Percentiles rank a stretch among this genome's conserved stretches.
These are phyloP conservation scores for Fragaria nilgerrensis DNA, from an alignment of 306 rosid species.

Conservation along the genomic window DNA sequence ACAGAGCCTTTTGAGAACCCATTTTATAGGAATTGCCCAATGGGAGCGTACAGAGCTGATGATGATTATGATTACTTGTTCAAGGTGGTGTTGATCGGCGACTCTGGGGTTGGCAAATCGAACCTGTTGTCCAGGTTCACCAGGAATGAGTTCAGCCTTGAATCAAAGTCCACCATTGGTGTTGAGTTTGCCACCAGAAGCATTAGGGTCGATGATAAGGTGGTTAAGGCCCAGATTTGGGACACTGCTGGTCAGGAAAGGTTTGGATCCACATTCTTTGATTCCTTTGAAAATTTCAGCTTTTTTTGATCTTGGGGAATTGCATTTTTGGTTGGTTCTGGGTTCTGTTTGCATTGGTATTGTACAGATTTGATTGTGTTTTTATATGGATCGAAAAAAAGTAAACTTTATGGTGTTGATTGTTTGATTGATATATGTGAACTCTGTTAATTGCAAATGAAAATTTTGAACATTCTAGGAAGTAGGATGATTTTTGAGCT, in stretches of 20 bases:
- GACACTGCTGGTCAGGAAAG: conserved; percentile 95
- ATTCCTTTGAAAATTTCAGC: not conserved
- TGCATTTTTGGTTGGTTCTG: conserved; percentile 9
- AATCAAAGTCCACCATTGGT: conserved; percentile 85
- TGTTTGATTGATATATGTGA: not conserved
- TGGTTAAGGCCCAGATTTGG: conserved; percentile 94
- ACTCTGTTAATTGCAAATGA: not conserved
- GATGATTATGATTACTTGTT: conserved; percentile 83
- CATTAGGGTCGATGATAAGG: conserved; percentile 74
- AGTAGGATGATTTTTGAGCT: not conserved
- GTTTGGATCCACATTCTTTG: conserved; percentile 34
- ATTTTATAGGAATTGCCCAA: conserved; percentile 20
- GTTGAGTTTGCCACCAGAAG: conserved; percentile 92
- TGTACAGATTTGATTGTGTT: not conserved
- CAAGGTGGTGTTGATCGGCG: conserved; percentile 83
- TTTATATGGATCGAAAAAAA: conserved; percentile 11
- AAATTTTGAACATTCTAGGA: not conserved
- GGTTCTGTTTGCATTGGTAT: conserved; percentile 1
- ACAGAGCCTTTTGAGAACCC: not conserved
- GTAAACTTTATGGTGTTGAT: not conserved
- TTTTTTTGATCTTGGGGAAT: conserved; percentile 8
- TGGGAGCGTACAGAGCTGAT: conserved; percentile 79
- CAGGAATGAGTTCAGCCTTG: conserved; percentile 70
- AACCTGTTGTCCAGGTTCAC: conserved; percentile 80
- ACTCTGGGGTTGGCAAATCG: conserved; percentile 87